Percentiles rank a stretch among this genome's conserved stretches.
phyloP scores from a whole-genome alignment of 2,329 filamentous ascomycete species.

The Didymosphaeria variabile region DNA sequence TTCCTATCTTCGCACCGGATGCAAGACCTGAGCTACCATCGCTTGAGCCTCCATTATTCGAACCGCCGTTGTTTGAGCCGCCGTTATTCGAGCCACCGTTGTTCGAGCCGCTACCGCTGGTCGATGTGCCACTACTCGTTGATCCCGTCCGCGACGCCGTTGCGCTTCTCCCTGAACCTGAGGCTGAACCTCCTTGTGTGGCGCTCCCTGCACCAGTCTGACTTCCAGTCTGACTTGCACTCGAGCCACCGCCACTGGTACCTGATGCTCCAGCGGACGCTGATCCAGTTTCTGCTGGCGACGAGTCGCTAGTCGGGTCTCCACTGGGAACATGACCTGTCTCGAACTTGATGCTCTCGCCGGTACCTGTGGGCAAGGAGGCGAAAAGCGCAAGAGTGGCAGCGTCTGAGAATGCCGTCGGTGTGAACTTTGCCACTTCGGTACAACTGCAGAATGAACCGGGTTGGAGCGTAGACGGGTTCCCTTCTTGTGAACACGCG shows the following conservation, averaged over 20 bases:
- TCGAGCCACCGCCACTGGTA: neutral
- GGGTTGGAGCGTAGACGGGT: slow-evolving; percentile 11
- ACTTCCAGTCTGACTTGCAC: neutral
- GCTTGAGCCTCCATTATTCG: neutral
- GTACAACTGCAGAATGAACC: slow-evolving; percentile 8
- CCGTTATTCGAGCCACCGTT: neutral
- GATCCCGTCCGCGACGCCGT: neutral
- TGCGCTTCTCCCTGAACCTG: neutral
- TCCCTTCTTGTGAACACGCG: slow-evolving; percentile 10
- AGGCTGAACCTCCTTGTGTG: neutral
- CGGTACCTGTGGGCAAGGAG: slow-evolving; percentile 2
- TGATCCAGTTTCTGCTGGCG: slow-evolving; percentile 3
- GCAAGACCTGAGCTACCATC: slow-evolving; percentile 1
- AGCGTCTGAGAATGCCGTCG: slow-evolving; percentile 6
- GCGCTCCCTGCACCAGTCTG: neutral
- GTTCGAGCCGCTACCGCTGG: neutral
- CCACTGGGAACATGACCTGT: slow-evolving; percentile 9
- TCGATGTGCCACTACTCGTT: neutral
- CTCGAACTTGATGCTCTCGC: slow-evolving; percentile 11
- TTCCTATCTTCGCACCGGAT: slow-evolving; percentile 11
- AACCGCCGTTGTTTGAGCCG: neutral
- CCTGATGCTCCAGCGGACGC: neutral
- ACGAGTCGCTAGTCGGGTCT: slow-evolving; percentile 9
- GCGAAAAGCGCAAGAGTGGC: neutral
- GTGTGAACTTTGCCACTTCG: slow-evolving; percentile 1